Evolutionary conservation across 2,329 filamentous ascomycete species (phyloP).

Genomic region (Aspergillus sp.): DNA sequence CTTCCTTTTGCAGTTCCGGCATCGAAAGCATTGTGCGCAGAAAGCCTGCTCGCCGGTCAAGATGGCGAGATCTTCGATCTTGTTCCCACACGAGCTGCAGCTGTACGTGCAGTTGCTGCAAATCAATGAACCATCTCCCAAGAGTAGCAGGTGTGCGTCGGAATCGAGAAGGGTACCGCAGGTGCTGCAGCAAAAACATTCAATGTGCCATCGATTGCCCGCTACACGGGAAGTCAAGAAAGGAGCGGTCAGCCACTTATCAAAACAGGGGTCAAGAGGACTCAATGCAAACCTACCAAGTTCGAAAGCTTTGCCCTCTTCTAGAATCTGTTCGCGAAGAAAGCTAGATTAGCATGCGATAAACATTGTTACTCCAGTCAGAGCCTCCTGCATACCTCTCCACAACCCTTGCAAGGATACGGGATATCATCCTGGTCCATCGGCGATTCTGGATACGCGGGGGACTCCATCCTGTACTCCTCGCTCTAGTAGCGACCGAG

Average conservation of each 20-base stretch:
- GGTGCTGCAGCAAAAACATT: slow-evolving; percentile 97
- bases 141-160: slow-evolving; percentile 92
- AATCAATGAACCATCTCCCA: slow-evolving; percentile 95
- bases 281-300: slow-evolving; percentile 64
- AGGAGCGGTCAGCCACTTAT: slow-evolving; percentile 30
- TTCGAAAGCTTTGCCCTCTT: slow-evolving; percentile 98
- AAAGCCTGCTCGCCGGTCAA: slow-evolving; percentile 97
- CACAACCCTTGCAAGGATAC: slow-evolving; percentile 90
- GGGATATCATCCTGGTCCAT: slow-evolving; percentile 77
- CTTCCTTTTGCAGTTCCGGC: slow-evolving; percentile 96
- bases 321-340: slow-evolving; percentile 70
- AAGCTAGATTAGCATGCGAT: slow-evolving; percentile 14
- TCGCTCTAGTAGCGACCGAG: slow-evolving; percentile 6
- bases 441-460: slow-evolving; percentile 59
- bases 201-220: slow-evolving; percentile 96
- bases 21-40: slow-evolving; percentile 95
- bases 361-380: not conserved
- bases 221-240: slow-evolving; percentile 56
- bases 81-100: slow-evolving; percentile 93
- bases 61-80: slow-evolving; percentile 97
- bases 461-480: slow-evolving; percentile 53
- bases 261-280: not conserved
- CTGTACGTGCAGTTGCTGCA: slow-evolving; percentile 99
- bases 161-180: slow-evolving; percentile 96
- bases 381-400: slow-evolving; percentile 64